Conservation (phyloP, 257 asterid species). For the Lithospermum erythrorhizon region DNA sequence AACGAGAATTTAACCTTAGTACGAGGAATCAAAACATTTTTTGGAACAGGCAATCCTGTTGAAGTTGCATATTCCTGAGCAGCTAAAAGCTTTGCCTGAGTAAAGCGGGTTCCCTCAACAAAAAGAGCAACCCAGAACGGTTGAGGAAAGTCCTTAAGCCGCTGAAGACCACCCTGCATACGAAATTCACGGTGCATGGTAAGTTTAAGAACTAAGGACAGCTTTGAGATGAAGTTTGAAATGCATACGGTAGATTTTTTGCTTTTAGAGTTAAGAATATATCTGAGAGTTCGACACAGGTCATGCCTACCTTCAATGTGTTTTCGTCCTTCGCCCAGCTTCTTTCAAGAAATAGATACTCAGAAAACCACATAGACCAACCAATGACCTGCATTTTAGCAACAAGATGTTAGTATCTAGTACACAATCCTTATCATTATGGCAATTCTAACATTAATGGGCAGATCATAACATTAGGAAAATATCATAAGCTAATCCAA, state of each 20-base stretch:
- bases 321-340: constrained; percentile 89
- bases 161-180: constrained; percentile 64
- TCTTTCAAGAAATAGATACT: constrained; percentile 93
- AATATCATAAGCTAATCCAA: too few relatives aligned
- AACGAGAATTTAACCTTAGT: constrained; percentile 52
- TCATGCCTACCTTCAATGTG: constrained; percentile 57
- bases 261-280: background rate
- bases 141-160: constrained; percentile 65
- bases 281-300: background rate
- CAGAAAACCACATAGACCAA: constrained; percentile 99
- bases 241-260: background rate
- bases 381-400: constrained; percentile 70
- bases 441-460: background rate
- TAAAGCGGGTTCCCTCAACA: constrained; percentile 95
- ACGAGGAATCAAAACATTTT: constrained; percentile 89
- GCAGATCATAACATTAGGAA: background rate
- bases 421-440: constrained; percentile 7
- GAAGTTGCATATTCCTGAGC: constrained; percentile 93
- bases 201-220: background rate
- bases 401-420: constrained; percentile 7
- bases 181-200: constrained; percentile 6
- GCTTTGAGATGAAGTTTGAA: background rate
- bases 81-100: constrained; percentile 85
- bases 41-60: constrained; percentile 69
- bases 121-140: constrained; percentile 96